These are phyloP conservation scores for Chiua sp. DNA, from an alignment of 1,284 basidiomycete genomes.

Conservation along the genomic window DNA sequence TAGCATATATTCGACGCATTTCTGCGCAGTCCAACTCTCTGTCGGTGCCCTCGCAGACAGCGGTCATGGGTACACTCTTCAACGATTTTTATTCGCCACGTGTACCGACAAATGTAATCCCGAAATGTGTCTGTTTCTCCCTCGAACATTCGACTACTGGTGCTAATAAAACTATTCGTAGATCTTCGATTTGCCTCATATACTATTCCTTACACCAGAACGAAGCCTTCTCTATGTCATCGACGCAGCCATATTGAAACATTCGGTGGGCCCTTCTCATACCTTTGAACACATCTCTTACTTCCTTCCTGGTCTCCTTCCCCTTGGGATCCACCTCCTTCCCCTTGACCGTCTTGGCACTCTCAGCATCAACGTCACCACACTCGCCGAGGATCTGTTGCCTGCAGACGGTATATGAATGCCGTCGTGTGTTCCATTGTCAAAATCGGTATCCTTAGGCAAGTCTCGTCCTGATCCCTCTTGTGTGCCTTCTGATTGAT, in stretches of 20 bases:
- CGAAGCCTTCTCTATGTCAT: constrained; percentile 76
- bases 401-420: constrained; percentile 30
- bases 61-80: constrained; percentile 77
- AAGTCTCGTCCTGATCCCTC: too few species aligned
- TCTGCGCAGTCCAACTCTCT: constrained; percentile 48
- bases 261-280: constrained; percentile 46
- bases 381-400: constrained; percentile 43
- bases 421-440: too few species aligned
- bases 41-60: constrained; percentile 72
- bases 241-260: constrained; percentile 43
- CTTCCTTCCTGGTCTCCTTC: constrained; percentile 77
- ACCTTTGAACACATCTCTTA: constrained; percentile 77
- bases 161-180: constrained; percentile 32
- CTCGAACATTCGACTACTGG: not conserved
- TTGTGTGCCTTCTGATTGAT: not conserved
- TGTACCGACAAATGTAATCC: constrained; percentile 61
- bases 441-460: too few species aligned
- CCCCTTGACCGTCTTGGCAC: constrained; percentile 54
- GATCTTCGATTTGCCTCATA: constrained; percentile 66
- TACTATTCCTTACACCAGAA: constrained; percentile 63
- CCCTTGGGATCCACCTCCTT: constrained; percentile 71
- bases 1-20: constrained; percentile 5
- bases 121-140: constrained; percentile 61
- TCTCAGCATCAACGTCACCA: constrained; percentile 46
- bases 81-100: constrained; percentile 69